Conservation (phyloP, 768 basidiomycete genomes). For the Tulasnella sp. region DNA sequence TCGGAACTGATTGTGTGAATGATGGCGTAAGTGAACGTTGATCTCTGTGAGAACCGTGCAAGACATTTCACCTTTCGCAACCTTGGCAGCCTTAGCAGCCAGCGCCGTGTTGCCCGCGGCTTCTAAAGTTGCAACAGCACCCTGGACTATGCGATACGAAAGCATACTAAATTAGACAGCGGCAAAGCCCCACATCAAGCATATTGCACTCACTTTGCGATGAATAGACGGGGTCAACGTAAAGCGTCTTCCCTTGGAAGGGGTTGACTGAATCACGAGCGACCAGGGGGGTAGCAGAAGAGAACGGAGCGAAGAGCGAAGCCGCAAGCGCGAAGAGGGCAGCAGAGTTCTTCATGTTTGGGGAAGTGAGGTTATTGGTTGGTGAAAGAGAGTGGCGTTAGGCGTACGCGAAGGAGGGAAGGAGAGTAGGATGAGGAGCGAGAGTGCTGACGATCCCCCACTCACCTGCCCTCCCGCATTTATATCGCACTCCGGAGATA, state of each 20-base stretch:
- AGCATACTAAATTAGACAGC: neutral
- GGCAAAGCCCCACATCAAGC: neutral
- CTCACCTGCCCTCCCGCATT: neutral
- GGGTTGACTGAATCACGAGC: slow-evolving; percentile 3
- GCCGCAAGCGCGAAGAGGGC: neutral
- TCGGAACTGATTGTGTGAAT: slow-evolving; percentile 5
- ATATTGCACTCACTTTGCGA: neutral
- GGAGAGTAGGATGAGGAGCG: neutral
- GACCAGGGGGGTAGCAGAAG: neutral
- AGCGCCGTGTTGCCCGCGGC: neutral
- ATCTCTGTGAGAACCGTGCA: neutral
- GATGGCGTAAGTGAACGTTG: neutral
- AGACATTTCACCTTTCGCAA: slow-evolving; percentile 10
- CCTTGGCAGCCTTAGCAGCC: slow-evolving; percentile 17
- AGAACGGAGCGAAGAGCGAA: slow-evolving; percentile 12
- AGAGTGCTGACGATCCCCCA: neutral
- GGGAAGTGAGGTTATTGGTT: neutral
- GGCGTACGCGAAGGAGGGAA: slow-evolving; percentile 5
- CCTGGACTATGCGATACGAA: neutral
- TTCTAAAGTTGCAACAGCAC: neutral
- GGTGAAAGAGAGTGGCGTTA: neutral
- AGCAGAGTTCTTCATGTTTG: slow-evolving; percentile 5
- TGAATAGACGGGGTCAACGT: neutral
- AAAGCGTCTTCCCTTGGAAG: neutral
- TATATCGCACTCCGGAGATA: neutral